Evolutionary conservation across 805 yeast genomes (phyloP).

Genomic region (Yueomyces sinensis): DNA sequence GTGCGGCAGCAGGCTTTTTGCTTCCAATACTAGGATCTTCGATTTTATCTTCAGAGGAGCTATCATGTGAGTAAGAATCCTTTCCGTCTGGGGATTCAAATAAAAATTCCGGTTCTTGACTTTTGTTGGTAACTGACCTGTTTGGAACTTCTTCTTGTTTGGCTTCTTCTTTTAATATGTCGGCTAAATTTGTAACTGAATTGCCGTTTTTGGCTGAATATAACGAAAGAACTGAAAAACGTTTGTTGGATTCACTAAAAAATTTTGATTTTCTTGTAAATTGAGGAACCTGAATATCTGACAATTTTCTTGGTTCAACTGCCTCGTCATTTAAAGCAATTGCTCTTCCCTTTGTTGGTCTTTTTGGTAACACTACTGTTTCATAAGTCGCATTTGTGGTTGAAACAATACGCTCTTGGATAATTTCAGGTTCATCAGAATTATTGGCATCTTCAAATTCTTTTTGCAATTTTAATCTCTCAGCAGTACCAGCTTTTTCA

Average conservation of each 20-base stretch:
- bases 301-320: slow-evolving; percentile 35
- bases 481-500: slow-evolving; percentile 6
- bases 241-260: slow-evolving; percentile 48
- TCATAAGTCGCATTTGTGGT: slow-evolving; percentile 8
- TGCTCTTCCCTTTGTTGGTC: slow-evolving; percentile 12
- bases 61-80: slow-evolving; percentile 8
- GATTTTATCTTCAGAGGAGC: slow-evolving; percentile 13
- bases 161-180: slow-evolving; percentile 23
- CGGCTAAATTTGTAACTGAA: slow-evolving; percentile 46
- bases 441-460: neutral
- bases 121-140: slow-evolving; percentile 8
- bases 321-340: slow-evolving; percentile 7
- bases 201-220: slow-evolving; percentile 59
- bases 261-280: slow-evolving; percentile 56
- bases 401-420: slow-evolving; percentile 3
- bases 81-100: slow-evolving; percentile 15
- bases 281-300: slow-evolving; percentile 56
- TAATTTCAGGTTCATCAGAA: neutral
- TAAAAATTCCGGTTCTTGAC: slow-evolving; percentile 17
- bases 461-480: neutral
- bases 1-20: slow-evolving; percentile 1
- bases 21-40: slow-evolving; percentile 1
- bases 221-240: slow-evolving; percentile 59
- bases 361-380: slow-evolving; percentile 15
- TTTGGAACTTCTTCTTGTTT: slow-evolving; percentile 5